A percentile compares a stretch with the other conserved stretches of the same genome.
Conservation (phyloP, 2,329 filamentous ascomycete species). For the Aschersonia sp. region DNA sequence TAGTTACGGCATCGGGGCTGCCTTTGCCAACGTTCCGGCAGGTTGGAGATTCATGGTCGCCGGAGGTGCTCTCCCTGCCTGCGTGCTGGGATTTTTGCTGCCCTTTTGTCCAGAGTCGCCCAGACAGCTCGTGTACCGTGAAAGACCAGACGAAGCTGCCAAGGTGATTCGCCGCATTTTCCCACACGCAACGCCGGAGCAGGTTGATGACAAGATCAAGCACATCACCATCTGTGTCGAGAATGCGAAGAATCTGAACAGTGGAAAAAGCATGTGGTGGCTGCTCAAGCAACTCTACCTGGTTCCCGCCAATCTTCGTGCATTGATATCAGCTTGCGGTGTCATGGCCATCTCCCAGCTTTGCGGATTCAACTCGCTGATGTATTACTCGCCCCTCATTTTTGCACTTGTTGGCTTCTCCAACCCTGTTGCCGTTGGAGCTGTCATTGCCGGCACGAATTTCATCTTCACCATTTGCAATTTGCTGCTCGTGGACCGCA, state of each 20-base stretch:
- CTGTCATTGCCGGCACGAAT: conserved; percentile 28
- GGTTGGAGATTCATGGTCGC: conserved; percentile 38
- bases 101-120: conserved; percentile 33
- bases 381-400: conserved; percentile 33
- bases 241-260: conserved; percentile 21
- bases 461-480: conserved; percentile 35
- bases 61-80: conserved; percentile 28
- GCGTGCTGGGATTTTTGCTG: conserved; percentile 27
- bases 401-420: conserved; percentile 34
- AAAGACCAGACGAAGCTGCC: conserved; percentile 22
- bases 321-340: conserved; percentile 29
- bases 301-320: conserved; percentile 26
- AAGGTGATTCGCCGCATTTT: conserved; percentile 23
- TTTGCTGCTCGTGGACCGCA: conserved; percentile 27
- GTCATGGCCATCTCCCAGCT: conserved; percentile 38
- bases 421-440: conserved; percentile 30
- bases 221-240: conserved; percentile 22
- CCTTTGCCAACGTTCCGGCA: conserved; percentile 21
- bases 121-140: conserved; percentile 28
- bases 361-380: conserved; percentile 35
- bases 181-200: conserved; percentile 23
- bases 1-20: conserved; percentile 24
- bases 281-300: conserved; percentile 30
- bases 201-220: conserved; percentile 27
- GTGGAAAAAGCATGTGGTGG: conserved; percentile 24